phyloP scores from a whole-genome alignment of 306 rosid species.

The Pterocarpus macrocarpus region DNA sequence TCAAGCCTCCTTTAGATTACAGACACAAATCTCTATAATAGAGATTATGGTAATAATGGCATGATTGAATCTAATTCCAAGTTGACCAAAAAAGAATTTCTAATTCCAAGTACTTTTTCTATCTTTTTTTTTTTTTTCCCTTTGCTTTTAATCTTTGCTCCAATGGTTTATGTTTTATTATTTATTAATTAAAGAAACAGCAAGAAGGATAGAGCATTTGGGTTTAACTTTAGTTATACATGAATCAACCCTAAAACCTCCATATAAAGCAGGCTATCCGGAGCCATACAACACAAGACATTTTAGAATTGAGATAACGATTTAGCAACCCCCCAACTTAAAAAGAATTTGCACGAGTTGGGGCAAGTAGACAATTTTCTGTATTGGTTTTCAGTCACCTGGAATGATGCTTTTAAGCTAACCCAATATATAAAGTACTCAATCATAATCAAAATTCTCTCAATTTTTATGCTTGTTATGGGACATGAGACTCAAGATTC shows the following conservation, averaged over 20 bases:
- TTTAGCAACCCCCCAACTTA: slow-evolving; percentile 28
- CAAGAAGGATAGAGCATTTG: slow-evolving; percentile 11
- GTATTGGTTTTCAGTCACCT: neutral
- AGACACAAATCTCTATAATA: slow-evolving; percentile 30
- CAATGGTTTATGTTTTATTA: neutral
- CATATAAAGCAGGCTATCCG: slow-evolving; percentile 37
- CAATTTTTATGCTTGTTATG: neutral
- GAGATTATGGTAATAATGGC: slow-evolving; percentile 14
- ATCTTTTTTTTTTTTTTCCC: neutral
- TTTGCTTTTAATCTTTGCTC: neutral
- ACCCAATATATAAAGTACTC: neutral
- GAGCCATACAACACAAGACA: neutral
- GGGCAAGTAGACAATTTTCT: neutral
- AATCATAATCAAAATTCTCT: neutral
- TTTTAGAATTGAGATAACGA: slow-evolving; percentile 34
- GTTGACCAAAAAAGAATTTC: too few relatives aligned
- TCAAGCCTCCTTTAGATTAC: neutral
- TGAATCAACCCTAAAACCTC: slow-evolving; percentile 29
- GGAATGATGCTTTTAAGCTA: slow-evolving; percentile 1
- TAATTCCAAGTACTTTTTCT: neutral
- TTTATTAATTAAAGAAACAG: slow-evolving; percentile 22
- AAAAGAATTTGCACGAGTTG: slow-evolving; percentile 3
- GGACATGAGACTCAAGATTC: neutral
- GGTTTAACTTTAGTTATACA: slow-evolving; percentile 43
- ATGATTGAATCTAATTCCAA: slow-evolving; percentile 24